Base-by-base conservation (phyloP, 2,329 filamentous ascomycete species). In the Aspergillus brasiliensis region DNA sequence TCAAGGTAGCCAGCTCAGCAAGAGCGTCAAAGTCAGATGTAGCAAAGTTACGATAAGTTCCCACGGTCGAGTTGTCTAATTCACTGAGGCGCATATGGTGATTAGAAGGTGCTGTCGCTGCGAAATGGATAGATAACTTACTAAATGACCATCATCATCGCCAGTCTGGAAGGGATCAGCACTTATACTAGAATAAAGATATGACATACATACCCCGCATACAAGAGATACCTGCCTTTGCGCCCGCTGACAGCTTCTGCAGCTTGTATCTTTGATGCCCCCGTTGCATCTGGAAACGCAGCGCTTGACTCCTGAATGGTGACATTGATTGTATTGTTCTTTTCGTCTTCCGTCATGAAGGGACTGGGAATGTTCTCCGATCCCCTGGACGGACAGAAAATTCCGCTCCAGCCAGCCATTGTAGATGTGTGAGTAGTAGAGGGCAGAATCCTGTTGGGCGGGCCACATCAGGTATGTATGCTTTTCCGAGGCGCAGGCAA, bases 21-120 rank as follows among this genome's bases (percentile, higher is more conserved):
- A 79, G 67, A 6, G 71, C 63, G 56, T 74, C 65, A 58, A 80
- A 80, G 13, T 72, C 68, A 1, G 77, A 80, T 2, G 75, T 68
- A 3, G 77, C 77, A 62, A 80, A 80, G 57, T 74, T 76, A 47
- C 73, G 71, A 65, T 80, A 79, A 5, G 72, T 76, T 38, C 71
- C 71, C 13, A 76, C 68, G 2, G 75, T 77, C 2, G 73, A 68
- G 54, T 75, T 73, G 62, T 78, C 75, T 13, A 77, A 64, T 62
- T 75, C 71, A 69, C 73, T 77, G 51, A 27, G 8, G 37, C 13
- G 7, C 10, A 21, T 23, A 53, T 40, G n/a, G 17, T 19, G 10
- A 19, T 55, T 17, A 60, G 49, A 37, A 23, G 38, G 27, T 37
- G 6, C 28, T 17, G 4, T 10, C 21, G 3, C 25, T 19, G 3